Evolutionary conservation across 2,329 filamentous ascomycete genomes (phyloP).

Genomic region (Colletotrichum chlorophyti): DNA sequence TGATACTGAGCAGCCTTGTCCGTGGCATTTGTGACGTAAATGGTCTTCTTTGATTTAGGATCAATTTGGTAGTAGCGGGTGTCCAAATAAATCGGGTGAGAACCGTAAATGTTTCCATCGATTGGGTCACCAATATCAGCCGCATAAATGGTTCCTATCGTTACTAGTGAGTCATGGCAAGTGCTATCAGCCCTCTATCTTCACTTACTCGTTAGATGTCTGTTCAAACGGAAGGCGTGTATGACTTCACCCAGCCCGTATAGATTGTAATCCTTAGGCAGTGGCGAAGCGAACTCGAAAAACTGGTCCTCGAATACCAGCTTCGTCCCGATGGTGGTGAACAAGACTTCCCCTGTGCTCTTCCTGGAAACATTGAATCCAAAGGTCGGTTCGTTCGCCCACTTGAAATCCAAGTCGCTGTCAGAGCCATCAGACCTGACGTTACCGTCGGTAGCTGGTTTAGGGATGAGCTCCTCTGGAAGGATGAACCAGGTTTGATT

Average conservation of each 20-base stretch:
- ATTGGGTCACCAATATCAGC: constrained; percentile 72
- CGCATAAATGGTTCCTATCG: constrained; percentile 58
- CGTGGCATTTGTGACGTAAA: constrained; percentile 61
- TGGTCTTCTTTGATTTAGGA: constrained; percentile 50
- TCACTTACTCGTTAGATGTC: constrained; percentile 69
- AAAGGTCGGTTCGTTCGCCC: constrained; percentile 66
- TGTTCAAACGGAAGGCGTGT: constrained; percentile 73
- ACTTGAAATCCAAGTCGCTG: constrained; percentile 61
- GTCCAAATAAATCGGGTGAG: constrained; percentile 81
- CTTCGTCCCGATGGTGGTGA: constrained; percentile 68
- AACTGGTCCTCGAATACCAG: constrained; percentile 81
- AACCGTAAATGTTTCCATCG: constrained; percentile 75
- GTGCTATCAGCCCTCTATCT: neutral
- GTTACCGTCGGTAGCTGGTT: constrained; percentile 45
- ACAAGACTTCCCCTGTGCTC: constrained; percentile 69
- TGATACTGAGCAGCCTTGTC: constrained; percentile 56
- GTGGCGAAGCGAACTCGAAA: constrained; percentile 71
- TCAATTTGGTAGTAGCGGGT: constrained; percentile 74
- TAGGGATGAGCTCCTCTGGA: constrained; percentile 66
- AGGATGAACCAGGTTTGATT: constrained; percentile 74
- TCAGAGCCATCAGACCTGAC: constrained; percentile 39
- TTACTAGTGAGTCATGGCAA: neutral
- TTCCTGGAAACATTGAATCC: constrained; percentile 69
- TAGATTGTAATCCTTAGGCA: constrained; percentile 76
- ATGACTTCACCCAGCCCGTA: constrained; percentile 80